Conservation (phyloP, 768 basidiomycete genomes). For the Psilocybe tampanensis region DNA sequence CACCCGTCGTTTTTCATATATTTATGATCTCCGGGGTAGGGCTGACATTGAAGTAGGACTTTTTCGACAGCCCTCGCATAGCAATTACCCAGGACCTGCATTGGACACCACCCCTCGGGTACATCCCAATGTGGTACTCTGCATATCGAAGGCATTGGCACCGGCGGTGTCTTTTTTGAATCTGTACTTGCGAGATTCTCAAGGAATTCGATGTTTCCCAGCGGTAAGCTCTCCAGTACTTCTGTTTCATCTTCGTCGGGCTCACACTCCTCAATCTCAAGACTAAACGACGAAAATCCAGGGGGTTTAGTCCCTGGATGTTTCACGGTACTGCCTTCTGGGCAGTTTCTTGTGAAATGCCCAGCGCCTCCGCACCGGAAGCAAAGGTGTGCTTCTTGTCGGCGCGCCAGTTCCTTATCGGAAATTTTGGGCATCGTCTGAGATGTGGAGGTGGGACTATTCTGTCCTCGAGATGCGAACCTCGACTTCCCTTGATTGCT, state of each 20-base stretch:
- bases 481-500: not conserved
- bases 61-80: not conserved
- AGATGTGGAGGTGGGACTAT: not conserved
- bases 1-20: not conserved
- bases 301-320: constrained; percentile 12
- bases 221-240: constrained; percentile 8
- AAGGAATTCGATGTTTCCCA: not conserved
- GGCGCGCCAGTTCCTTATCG: constrained; percentile 14
- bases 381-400: constrained; percentile 24
- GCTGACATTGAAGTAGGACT: not conserved
- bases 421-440: not conserved
- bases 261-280: not conserved
- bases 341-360: constrained; percentile 32
- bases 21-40: constrained; percentile 13
- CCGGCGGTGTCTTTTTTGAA: not conserved
- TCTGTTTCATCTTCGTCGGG: constrained; percentile 8
- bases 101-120: not conserved
- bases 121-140: not conserved
- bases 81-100: constrained; percentile 4
- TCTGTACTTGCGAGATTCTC: not conserved
- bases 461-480: no score
- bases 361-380: constrained; percentile 28
- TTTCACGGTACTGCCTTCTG: constrained; percentile 17
- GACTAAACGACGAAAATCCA: constrained; percentile 13
- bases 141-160: not conserved